phyloP scores from a whole-genome alignment of 306 rosid species.

The Quillaja saponaria region DNA sequence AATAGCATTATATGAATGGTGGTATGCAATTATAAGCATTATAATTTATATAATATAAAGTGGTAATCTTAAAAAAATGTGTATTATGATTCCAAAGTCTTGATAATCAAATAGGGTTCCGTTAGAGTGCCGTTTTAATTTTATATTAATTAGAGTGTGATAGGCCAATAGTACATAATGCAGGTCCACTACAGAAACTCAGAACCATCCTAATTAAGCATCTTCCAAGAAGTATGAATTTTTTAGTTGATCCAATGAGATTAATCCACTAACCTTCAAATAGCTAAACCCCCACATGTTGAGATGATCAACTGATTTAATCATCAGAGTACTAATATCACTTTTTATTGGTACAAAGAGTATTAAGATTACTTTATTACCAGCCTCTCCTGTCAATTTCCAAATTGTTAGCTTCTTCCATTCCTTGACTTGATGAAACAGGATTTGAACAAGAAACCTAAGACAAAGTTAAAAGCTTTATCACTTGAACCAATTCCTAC shows the following conservation, averaged over 20 bases:
- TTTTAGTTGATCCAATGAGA: no score
- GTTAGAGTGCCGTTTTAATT: slow-evolving; percentile 28
- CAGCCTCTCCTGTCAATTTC: no score
- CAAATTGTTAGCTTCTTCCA: no score
- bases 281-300: background rate
- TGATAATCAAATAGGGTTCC: slow-evolving; percentile 19
- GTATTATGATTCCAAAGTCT: slow-evolving; percentile 27
- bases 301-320: background rate
- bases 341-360: no score
- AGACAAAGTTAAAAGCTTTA: no score
- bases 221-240: background rate
- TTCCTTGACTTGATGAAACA: no score
- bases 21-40: background rate
- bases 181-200: slow-evolving; percentile 26
- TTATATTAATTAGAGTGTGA: slow-evolving; percentile 6
- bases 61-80: background rate
- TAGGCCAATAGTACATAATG: slow-evolving; percentile 7
- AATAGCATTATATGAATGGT: slow-evolving; percentile 1
- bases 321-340: no score
- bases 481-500: background rate
- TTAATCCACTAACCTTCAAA: background rate
- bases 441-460: no score
- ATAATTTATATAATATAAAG: slow-evolving; percentile 1
- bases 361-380: no score
- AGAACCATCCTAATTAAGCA: slow-evolving; percentile 6